A percentile compares a stretch with the other conserved stretches of the same genome.
phyloP scores from a whole-genome alignment of 352 stramenopile species.

The Phytophthora palmivora region DNA sequence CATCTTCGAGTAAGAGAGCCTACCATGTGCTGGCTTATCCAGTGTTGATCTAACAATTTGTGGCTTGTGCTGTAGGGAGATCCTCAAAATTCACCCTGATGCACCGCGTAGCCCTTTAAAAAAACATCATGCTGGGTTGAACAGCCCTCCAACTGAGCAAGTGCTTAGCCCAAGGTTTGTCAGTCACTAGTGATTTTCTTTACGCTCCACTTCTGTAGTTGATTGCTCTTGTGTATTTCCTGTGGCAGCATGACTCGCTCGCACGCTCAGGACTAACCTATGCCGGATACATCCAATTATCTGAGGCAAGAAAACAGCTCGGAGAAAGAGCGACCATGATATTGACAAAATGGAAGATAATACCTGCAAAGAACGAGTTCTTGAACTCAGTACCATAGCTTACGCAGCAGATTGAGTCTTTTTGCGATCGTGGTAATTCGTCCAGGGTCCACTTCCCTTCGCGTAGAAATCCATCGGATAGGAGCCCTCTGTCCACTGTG shows the following conservation, averaged over 20 bases:
- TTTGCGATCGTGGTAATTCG: conserved; percentile 93
- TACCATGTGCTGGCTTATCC: not conserved
- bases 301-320: conserved; percentile 18
- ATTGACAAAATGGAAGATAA: conserved; percentile 39
- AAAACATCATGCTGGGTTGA: conserved; percentile 14
- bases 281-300: conserved; percentile 26
- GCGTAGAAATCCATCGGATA: conserved; percentile 99
- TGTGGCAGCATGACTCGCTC: conserved; percentile 28
- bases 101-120: conserved; percentile 36
- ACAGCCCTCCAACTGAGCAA: conserved; percentile 43
- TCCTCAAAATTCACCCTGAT: conserved; percentile 77
- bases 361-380: not conserved
- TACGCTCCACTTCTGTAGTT: conserved; percentile 6
- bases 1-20: conserved; percentile 79
- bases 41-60: conserved; percentile 1
- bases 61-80: conserved; percentile 50
- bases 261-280: conserved; percentile 17
- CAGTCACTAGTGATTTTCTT: not conserved
- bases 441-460: conserved; percentile 96
- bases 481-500: conserved; percentile 80
- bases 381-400: conserved; percentile 6
- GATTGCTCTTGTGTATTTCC: conserved; percentile 5
- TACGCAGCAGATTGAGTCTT: conserved; percentile 25
- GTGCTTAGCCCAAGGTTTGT: conserved; percentile 63
- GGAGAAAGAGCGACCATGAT: conserved; percentile 20